These are phyloP conservation scores for Candida vaughaniae DNA, from an alignment of 805 yeast species.

Conservation along the genomic window DNA sequence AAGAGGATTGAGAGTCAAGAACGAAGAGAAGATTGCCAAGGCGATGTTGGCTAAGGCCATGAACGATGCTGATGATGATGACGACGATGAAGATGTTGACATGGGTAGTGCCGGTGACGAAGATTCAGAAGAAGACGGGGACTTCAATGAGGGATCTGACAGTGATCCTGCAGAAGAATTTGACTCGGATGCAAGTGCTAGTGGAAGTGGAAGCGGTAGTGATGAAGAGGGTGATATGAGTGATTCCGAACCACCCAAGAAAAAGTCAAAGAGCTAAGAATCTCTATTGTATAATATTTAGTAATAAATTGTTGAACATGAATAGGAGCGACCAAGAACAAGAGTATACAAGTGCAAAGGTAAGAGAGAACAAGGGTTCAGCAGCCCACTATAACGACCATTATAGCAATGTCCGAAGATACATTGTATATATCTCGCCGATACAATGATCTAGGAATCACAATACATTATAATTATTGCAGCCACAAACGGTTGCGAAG, in stretches of 20 bases:
- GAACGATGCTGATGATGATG: constrained; percentile 54
- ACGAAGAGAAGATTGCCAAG: constrained; percentile 88
- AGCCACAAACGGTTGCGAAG: too few species aligned
- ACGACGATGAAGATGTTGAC: constrained; percentile 44
- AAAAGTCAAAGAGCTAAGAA: constrained; percentile 23
- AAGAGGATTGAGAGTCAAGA: constrained; percentile 77
- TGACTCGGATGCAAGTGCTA: constrained; percentile 59
- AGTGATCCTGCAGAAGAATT: constrained; percentile 83
- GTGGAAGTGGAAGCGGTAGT: constrained; percentile 19
- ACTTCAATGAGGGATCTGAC: constrained; percentile 64
- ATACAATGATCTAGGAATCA: too few species aligned
- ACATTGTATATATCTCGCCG: too few species aligned
- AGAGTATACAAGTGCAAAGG: too few species aligned
- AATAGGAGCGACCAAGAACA: too few species aligned
- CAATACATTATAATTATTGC: too few species aligned
- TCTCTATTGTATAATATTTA: too few species aligned
- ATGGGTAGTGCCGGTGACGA: constrained; percentile 73
- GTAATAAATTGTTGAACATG: too few species aligned
- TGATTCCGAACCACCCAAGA: constrained; percentile 28
- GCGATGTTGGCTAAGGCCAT: constrained; percentile 75
- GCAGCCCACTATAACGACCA: too few species aligned
- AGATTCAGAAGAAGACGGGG: constrained; percentile 75
- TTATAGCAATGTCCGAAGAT: too few species aligned
- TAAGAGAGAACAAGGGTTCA: too few species aligned
- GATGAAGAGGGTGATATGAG: constrained; percentile 18